A percentile compares a stretch with the other conserved stretches of the same genome.
Evolutionary conservation across 768 basidiomycete genomes (phyloP).

Genomic region (Phanerochaete carnosa): DNA sequence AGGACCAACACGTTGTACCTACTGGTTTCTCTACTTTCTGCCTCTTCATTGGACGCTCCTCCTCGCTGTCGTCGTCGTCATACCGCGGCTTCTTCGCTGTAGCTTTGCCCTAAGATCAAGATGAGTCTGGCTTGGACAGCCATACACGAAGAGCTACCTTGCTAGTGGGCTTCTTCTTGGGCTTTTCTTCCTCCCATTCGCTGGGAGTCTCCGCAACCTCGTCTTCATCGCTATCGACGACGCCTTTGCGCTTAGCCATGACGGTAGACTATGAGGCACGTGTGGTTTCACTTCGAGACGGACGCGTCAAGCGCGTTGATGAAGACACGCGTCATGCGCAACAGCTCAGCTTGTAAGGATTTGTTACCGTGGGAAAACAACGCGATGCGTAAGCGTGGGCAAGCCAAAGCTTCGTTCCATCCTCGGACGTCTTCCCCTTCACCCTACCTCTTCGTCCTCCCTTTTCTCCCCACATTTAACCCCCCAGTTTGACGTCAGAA

Average conservation of each 20-base stretch:
- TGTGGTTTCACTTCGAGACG: neutral
- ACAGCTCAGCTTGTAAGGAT: neutral
- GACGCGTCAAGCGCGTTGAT: slow-evolving; percentile 8
- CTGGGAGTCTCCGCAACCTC: slow-evolving; percentile 4
- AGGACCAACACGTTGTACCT: neutral
- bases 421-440: neutral
- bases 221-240: slow-evolving; percentile 6
- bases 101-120: neutral
- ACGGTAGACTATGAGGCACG: neutral
- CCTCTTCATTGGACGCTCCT: slow-evolving; percentile 12
- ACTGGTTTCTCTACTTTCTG: slow-evolving; percentile 2
- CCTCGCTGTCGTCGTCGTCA: slow-evolving; percentile 4
- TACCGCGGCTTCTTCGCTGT: slow-evolving; percentile 6
- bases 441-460: neutral
- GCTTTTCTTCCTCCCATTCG: slow-evolving; percentile 9
- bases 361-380: slow-evolving; percentile 8
- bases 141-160: neutral
- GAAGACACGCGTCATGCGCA: slow-evolving; percentile 2
- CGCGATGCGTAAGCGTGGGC: slow-evolving; percentile 11
- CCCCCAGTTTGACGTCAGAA: neutral
- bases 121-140: neutral
- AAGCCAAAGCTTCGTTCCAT: slow-evolving; percentile 1
- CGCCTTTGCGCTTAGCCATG: slow-evolving; percentile 11
- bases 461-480: neutral
- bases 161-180: neutral